Conservation (phyloP, 805 yeast species). For the Kuraishia molischiana region DNA sequence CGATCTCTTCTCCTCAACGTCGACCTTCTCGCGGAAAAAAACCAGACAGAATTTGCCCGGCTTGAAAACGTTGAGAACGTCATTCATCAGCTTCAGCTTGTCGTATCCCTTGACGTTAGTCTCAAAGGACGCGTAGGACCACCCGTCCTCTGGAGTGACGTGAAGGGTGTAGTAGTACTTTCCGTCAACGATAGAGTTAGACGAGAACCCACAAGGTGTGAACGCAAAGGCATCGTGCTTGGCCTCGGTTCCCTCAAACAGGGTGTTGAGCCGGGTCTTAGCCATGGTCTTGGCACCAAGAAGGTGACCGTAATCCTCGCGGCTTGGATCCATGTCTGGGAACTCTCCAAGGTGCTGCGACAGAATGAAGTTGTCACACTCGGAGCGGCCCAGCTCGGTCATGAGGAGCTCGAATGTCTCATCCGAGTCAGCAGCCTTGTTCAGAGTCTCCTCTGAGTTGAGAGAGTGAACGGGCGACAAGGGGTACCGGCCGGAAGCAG, state of each 20-base stretch:
- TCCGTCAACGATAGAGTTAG: conserved; percentile 64
- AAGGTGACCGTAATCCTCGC: conserved; percentile 69
- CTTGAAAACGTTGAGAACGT: conserved; percentile 53
- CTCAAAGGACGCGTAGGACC: conserved; percentile 96
- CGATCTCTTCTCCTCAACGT: not conserved
- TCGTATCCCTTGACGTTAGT: conserved; percentile 58
- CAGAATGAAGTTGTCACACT: conserved; percentile 45
- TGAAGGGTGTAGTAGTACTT: conserved; percentile 71
- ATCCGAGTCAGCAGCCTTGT: conserved; percentile 10
- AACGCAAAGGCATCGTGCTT: conserved; percentile 84
- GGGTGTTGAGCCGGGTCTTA: conserved; percentile 48
- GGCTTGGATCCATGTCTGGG: conserved; percentile 35
- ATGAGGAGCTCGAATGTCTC: conserved; percentile 84
- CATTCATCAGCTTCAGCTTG: conserved; percentile 45
- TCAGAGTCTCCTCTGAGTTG: not conserved
- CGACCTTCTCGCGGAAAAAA: conserved; percentile 13
- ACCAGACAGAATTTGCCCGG: conserved; percentile 65
- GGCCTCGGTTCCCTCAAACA: conserved; percentile 29
- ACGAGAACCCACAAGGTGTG: conserved; percentile 90
- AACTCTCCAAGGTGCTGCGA: conserved; percentile 18
- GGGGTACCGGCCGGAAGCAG: conserved; percentile 9
- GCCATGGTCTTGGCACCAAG: conserved; percentile 64
- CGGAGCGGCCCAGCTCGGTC: conserved; percentile 64
- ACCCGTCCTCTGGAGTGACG: conserved; percentile 88
- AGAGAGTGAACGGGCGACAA: conserved; percentile 10